These are phyloP conservation scores for Cephaloascus albidus DNA, from an alignment of 805 yeast genomes.

Conservation along the genomic window DNA sequence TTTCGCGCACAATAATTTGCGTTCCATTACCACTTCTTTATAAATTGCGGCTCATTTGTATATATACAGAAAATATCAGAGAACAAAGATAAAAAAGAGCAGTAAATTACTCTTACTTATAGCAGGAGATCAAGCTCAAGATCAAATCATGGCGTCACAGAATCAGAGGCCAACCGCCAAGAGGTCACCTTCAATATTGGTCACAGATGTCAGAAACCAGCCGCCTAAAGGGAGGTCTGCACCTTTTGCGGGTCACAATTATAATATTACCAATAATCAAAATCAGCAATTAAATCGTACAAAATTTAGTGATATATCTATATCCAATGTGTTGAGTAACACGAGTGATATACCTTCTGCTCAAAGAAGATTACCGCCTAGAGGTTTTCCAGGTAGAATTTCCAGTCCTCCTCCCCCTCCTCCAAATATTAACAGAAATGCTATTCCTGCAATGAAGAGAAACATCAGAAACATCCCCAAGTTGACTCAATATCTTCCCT, in stretches of 20 bases:
- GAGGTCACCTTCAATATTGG: constrained; percentile 87
- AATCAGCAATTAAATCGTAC: constrained; percentile 7
- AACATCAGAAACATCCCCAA: constrained; percentile 41
- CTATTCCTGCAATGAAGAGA: constrained; percentile 9
- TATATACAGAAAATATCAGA: no score
- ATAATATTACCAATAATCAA: constrained; percentile 25
- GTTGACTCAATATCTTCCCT: constrained; percentile 45
- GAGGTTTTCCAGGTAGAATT: constrained; percentile 3
- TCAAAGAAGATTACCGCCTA: constrained; percentile 35
- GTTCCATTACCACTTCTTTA: no score
- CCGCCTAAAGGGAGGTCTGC: constrained; percentile 43
- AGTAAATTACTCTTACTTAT: no score
- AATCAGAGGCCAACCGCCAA: constrained; percentile 55
- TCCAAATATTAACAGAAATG: constrained; percentile 1
- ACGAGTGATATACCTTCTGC: constrained; percentile 87
- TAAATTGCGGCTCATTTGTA: no score
- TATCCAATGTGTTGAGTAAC: constrained; percentile 68
- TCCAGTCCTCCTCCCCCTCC: constrained; percentile 3
- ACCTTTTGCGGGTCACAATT: constrained; percentile 68
- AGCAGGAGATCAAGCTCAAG: no score
- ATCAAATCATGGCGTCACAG: neutral
- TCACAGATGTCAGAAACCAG: constrained; percentile 73
- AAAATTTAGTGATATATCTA: constrained; percentile 69
- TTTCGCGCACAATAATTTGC: no score
- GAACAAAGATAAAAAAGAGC: no score